Evolutionary conservation across 495 filamentous ascomycete genomes (phyloP).

Genomic region (Margaritispora aquatica): DNA sequence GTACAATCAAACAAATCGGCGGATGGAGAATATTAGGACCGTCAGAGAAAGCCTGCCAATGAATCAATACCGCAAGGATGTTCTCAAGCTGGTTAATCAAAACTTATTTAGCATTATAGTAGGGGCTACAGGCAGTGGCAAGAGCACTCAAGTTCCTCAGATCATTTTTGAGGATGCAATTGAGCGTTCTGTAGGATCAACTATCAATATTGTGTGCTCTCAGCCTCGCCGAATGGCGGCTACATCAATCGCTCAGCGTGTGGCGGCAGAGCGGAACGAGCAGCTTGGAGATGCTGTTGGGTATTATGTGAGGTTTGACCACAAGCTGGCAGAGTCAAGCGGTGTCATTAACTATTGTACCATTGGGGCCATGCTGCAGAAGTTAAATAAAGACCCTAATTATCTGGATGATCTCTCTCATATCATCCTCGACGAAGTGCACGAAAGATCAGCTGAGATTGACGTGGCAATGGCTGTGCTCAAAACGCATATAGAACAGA

Average conservation of each 20-base stretch:
- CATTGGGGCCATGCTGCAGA: conserved; percentile 92
- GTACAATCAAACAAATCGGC: background rate
- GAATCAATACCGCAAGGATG: conserved; percentile 63
- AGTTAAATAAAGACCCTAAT: conserved; percentile 76
- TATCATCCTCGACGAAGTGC: conserved; percentile 89
- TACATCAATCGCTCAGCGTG: conserved; percentile 76
- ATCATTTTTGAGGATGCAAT: conserved; percentile 64
- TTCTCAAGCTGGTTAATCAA: conserved; percentile 53
- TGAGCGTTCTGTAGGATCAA: conserved; percentile 36
- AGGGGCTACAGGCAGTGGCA: conserved; percentile 91
- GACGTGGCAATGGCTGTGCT: conserved; percentile 83
- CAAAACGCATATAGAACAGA: conserved; percentile 57
- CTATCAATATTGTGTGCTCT: conserved; percentile 74
- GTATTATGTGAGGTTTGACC: conserved; percentile 88
- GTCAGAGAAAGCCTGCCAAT: conserved; percentile 55
- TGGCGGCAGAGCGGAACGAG: conserved; percentile 83
- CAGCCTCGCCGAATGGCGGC: conserved; percentile 90
- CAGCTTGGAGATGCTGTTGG: conserved; percentile 76
- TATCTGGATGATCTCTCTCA: conserved; percentile 80
- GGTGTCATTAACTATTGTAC: conserved; percentile 84
- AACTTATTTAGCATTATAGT: conserved; percentile 61
- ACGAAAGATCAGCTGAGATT: conserved; percentile 88
- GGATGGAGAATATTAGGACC: background rate
- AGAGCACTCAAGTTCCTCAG: conserved; percentile 92
- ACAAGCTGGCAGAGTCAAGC: conserved; percentile 53